These are phyloP conservation scores for Cynanchum wilfordii DNA, from an alignment of 257 asterid genomes.

Conservation along the genomic window DNA sequence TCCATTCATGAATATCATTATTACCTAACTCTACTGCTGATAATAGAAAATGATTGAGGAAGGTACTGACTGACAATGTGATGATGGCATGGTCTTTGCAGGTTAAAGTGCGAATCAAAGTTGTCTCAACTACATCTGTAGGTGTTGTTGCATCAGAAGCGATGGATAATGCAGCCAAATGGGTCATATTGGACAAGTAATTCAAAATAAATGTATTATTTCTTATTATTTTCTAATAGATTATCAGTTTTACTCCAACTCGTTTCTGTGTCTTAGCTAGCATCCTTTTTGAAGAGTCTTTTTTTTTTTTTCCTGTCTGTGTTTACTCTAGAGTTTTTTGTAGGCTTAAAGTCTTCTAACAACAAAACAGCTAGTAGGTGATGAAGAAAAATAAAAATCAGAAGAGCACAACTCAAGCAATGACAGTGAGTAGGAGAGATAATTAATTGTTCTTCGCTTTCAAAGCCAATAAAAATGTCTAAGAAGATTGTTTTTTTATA, in stretches of 20 bases:
- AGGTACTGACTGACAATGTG: background rate
- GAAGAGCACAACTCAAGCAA: background rate
- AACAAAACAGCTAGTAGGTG: background rate
- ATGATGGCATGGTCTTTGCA: constrained; percentile 24
- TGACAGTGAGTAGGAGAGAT: background rate
- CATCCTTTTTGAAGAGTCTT: background rate
- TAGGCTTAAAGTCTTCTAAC: background rate
- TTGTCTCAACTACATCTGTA: constrained; percentile 48
- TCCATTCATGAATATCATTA: background rate
- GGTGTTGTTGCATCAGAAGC: constrained; percentile 85
- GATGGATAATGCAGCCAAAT: constrained; percentile 48
- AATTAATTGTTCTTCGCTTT: background rate
- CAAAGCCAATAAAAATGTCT: background rate
- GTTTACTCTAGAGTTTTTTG: background rate
- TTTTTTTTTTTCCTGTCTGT: background rate
- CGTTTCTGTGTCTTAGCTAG: background rate
- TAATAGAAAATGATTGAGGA: constrained; percentile 2
- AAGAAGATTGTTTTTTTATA: background rate
- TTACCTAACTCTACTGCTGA: background rate
- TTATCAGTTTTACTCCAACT: background rate
- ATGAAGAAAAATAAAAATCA: background rate
- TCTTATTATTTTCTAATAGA: constrained; percentile 24
- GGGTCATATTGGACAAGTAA: constrained; percentile 96
- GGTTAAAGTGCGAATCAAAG: constrained; percentile 81
- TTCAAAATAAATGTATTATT: constrained; percentile 41